A percentile compares a stretch with the other conserved stretches of the same genome.
Evolutionary conservation across 495 filamentous ascomycete species (phyloP).

Genomic region (Penicillium fimorum): DNA sequence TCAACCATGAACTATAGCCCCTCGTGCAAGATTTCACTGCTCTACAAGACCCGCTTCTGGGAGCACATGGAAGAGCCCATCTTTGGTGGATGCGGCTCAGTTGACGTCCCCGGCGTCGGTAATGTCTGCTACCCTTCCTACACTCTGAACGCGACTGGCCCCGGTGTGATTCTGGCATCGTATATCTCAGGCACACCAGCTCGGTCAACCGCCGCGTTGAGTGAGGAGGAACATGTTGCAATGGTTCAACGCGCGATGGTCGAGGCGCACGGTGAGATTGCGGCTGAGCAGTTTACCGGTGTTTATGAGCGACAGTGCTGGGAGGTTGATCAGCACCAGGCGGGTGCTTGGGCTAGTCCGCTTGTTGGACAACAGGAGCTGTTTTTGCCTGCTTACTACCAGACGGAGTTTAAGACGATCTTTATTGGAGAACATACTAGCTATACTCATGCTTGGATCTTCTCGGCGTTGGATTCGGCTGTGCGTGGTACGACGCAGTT

Average conservation of each 20-base stretch:
- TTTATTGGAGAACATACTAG: conserved; percentile 71
- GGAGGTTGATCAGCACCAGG: conserved; percentile 52
- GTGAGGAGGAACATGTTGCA: conserved; percentile 53
- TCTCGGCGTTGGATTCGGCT: conserved; percentile 63
- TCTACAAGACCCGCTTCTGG: conserved; percentile 67
- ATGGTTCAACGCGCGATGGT: conserved; percentile 57
- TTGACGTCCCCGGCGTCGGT: conserved; percentile 59
- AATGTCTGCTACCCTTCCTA: conserved; percentile 64
- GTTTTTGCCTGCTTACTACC: conserved; percentile 67
- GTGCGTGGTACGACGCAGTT: conserved; percentile 64
- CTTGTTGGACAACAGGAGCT: conserved; percentile 59
- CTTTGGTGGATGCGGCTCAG: conserved; percentile 57
- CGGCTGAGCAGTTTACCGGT: conserved; percentile 57
- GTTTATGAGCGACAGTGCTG: conserved; percentile 60
- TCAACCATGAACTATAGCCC: conserved; percentile 53
- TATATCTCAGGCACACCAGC: conserved; percentile 51
- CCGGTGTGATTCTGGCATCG: conserved; percentile 60
- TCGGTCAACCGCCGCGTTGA: conserved; percentile 43
- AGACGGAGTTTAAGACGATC: conserved; percentile 64
- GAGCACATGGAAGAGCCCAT: conserved; percentile 61
- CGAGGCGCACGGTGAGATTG: conserved; percentile 59
- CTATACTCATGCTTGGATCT: conserved; percentile 76
- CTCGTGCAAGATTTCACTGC: conserved; percentile 65
- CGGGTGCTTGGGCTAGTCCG: conserved; percentile 56
- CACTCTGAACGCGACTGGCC: conserved; percentile 59